Evolutionary conservation across 2,329 filamentous ascomycete genomes (phyloP).

Genomic region (Rachicladosporium sp.): DNA sequence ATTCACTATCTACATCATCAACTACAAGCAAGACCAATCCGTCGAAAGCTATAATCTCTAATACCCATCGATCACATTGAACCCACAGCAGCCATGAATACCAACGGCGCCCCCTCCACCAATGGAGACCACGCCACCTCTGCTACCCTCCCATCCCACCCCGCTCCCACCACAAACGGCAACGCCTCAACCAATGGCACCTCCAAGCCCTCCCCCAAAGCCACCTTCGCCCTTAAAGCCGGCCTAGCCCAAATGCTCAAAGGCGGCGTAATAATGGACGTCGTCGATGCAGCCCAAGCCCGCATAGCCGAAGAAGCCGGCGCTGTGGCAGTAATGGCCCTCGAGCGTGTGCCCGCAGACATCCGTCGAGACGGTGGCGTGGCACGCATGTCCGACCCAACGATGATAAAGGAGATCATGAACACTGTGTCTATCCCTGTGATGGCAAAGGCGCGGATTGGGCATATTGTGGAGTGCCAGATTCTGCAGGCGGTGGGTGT

Average conservation of each 20-base stretch:
- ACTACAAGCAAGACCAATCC: too few relatives aligned
- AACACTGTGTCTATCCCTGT: constrained; percentile 89
- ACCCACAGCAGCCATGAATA: too few relatives aligned
- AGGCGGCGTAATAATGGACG: constrained; percentile 99
- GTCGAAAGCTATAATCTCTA: too few relatives aligned
- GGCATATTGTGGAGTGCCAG: constrained; percentile 95
- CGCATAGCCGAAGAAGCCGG: constrained; percentile 96
- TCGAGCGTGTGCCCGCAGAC: constrained; percentile 93
- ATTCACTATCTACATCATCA: too few relatives aligned
- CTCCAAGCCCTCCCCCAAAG: constrained; percentile 8
- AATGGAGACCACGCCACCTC: too few relatives aligned
- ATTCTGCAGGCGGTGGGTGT: constrained; percentile 90
- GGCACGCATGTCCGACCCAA: constrained; percentile 89
- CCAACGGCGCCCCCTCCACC: too few relatives aligned
- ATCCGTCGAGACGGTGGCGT: constrained; percentile 88
- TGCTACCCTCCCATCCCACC: too few relatives aligned
- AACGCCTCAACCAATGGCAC: constrained; percentile 11
- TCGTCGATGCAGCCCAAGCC: constrained; percentile 79
- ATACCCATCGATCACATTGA: too few relatives aligned
- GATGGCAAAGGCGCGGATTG: constrained; percentile 97
- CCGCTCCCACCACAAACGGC: constrained; percentile 8
- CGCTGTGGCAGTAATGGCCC: constrained; percentile 92
- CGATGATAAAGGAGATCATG: constrained; percentile 93
- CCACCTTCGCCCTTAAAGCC: constrained; percentile 77
- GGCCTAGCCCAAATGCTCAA: constrained; percentile 96